Conservation (phyloP, 106 monocot species). For the Allium cepa region DNA sequence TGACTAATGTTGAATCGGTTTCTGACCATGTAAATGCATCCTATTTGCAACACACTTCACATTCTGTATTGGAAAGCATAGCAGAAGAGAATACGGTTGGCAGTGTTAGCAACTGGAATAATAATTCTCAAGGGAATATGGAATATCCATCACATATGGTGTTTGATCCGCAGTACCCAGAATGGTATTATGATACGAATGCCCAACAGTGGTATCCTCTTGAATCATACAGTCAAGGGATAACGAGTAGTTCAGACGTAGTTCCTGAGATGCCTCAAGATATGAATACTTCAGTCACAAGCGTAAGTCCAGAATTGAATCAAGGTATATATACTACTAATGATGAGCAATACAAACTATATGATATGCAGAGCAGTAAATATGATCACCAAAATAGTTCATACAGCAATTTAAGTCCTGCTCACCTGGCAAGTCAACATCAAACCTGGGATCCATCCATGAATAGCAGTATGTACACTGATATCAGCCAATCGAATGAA, state of each 20-base stretch:
- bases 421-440: background rate
- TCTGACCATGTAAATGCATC: conserved; percentile 21
- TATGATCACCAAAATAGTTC: conserved; percentile 15
- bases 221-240: conserved; percentile 57
- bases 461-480: conserved; percentile 4
- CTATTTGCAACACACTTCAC: conserved; percentile 41
- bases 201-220: conserved; percentile 74
- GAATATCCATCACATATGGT: conserved; percentile 90
- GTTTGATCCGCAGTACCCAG: conserved; percentile 89
- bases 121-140: conserved; percentile 22
- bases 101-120: conserved; percentile 27
- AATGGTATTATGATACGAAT: conserved; percentile 91
- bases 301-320: conserved; percentile 7
- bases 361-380: conserved; percentile 4
- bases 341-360: conserved; percentile 8
- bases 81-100: conserved; percentile 30
- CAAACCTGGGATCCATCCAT: conserved; percentile 18
- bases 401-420: background rate
- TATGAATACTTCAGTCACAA: conserved; percentile 17
- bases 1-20: conserved; percentile 6
- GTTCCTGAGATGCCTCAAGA: conserved; percentile 15
- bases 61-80: conserved; percentile 40
- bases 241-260: conserved; percentile 16
- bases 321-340: conserved; percentile 5
- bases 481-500: background rate